A percentile compares a stretch with the other conserved stretches of the same genome.
phyloP scores from a whole-genome alignment of 768 basidiomycete species.

The Kwoniella dendrophila region DNA sequence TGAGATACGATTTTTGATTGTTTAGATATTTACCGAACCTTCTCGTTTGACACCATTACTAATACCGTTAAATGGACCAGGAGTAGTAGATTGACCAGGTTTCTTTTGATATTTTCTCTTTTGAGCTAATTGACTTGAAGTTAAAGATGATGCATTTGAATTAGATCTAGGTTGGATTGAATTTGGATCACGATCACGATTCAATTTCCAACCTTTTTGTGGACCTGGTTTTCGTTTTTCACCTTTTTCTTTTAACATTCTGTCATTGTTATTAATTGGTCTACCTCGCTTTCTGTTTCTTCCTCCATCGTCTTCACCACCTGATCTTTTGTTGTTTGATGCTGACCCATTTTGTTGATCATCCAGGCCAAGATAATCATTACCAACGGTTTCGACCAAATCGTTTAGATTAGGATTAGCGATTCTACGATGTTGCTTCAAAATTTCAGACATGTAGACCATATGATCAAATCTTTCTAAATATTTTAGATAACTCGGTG shows the following conservation, averaged over 20 bases:
- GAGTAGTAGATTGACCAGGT: not conserved
- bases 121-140: too few relatives aligned
- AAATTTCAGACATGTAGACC: conserved; percentile 29
- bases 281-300: conserved; percentile 10
- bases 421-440: conserved; percentile 22
- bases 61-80: not conserved
- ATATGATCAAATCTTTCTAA: conserved; percentile 45
- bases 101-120: conserved; percentile 25
- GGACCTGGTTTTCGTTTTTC: conserved; percentile 43
- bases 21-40: conserved; percentile 1
- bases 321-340: conserved; percentile 11
- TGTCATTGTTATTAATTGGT: conserved; percentile 1
- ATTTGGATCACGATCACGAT: too few relatives aligned
- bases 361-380: conserved; percentile 36
- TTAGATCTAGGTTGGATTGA: too few relatives aligned
- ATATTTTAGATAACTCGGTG: conserved; percentile 34
- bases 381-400: conserved; percentile 37
- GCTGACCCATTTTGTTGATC: conserved; percentile 27
- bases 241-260: not conserved
- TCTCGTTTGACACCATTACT: conserved; percentile 15
- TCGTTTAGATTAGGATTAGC: conserved; percentile 30
- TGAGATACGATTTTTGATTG: not conserved
- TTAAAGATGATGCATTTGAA: not conserved
- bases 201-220: conserved; percentile 42
- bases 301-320: conserved; percentile 6